Percentiles rank a stretch among this genome's conserved stretches.
phyloP scores from a whole-genome alignment of 495 filamentous ascomycete species.

The Tuber indicum region DNA sequence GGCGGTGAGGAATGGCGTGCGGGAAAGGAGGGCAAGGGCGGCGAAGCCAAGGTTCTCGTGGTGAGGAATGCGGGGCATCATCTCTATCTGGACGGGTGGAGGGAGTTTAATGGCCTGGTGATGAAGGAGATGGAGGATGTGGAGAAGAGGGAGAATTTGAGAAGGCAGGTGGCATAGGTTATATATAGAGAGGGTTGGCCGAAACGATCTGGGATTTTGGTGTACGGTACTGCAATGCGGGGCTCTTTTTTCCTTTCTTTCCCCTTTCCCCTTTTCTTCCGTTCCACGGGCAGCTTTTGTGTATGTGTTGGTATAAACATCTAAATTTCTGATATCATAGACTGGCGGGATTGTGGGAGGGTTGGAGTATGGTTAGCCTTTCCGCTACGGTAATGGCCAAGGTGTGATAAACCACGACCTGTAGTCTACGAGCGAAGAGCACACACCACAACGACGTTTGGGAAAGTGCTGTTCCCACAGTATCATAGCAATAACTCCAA shows the following conservation, averaged over 20 bases:
- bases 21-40: slow-evolving; percentile 53
- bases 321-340: not conserved
- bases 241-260: not conserved
- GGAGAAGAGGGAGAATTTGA: slow-evolving; percentile 43
- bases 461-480: not conserved
- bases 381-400: not conserved
- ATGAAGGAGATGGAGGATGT: slow-evolving; percentile 74
- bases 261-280: not conserved
- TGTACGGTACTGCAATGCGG: not conserved
- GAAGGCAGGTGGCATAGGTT: not conserved
- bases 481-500: not conserved
- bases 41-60: slow-evolving; percentile 76
- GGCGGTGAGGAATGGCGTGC: slow-evolving; percentile 60
- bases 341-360: not conserved
- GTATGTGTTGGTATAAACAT: not conserved
- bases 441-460: not conserved
- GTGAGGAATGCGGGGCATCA: slow-evolving; percentile 84
- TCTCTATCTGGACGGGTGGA: slow-evolving; percentile 80
- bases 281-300: not conserved
- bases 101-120: slow-evolving; percentile 80
- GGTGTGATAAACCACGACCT: not conserved
- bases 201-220: not conserved
- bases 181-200: not conserved
- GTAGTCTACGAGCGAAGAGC: not conserved
- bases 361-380: not conserved